These are phyloP conservation scores for Cytospora paraplurivora DNA, from an alignment of 2,329 filamentous ascomycete genomes.

Conservation along the genomic window DNA sequence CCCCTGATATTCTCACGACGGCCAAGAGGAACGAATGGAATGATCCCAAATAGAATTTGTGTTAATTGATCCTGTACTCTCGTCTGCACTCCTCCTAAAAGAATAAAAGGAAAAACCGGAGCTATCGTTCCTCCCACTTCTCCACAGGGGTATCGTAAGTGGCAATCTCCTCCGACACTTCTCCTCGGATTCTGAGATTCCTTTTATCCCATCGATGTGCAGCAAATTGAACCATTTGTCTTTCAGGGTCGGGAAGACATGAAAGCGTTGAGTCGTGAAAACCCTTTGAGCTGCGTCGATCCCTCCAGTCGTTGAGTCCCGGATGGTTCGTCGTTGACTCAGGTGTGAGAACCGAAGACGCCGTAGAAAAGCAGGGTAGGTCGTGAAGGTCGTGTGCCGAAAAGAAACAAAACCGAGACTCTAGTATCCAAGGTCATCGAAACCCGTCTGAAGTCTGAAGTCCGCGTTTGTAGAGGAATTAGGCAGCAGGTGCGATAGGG, in stretches of 20 bases:
- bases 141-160: conserved; percentile 11
- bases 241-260: background rate
- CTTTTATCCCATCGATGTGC: background rate
- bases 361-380: conserved; percentile 15
- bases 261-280: conserved; percentile 1
- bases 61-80: background rate
- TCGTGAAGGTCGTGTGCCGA: conserved; percentile 4
- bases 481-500: conserved; percentile 48
- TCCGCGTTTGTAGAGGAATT: conserved; percentile 21
- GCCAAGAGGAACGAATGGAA: background rate
- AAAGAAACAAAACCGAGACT: conserved; percentile 1
- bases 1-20: background rate
- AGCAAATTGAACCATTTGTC: background rate
- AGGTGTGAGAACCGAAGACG: conserved; percentile 11
- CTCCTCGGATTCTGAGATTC: background rate
- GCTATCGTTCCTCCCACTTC: background rate
- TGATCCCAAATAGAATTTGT: background rate
- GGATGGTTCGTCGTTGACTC: background rate
- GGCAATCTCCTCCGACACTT: conserved; percentile 6
- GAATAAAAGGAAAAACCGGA: background rate
- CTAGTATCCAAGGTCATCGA: background rate
- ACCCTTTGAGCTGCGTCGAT: background rate
- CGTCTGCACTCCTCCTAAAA: background rate
- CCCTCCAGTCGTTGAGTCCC: background rate
- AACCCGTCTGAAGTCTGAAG: background rate